These are phyloP conservation scores for Microbotryum silenes-acaulis DNA, from an alignment of 1,284 basidiomycete species.

Conservation along the genomic window DNA sequence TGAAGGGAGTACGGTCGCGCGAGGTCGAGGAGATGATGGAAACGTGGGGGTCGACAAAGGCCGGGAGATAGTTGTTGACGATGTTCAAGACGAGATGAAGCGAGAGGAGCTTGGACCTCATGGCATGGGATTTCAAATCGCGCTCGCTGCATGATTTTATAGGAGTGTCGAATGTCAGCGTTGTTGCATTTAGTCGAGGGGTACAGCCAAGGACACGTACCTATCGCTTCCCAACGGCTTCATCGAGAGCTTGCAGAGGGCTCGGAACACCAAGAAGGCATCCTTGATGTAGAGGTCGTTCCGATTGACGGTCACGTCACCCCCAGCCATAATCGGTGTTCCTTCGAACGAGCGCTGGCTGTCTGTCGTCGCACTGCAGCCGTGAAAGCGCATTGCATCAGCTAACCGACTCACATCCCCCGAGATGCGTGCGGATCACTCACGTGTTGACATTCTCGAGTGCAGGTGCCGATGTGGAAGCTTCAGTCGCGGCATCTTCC, in stretches of 20 bases:
- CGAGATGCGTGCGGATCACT: too few species aligned
- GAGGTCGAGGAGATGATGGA: constrained; percentile 82
- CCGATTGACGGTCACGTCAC: constrained; percentile 19
- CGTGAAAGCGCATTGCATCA: too few species aligned
- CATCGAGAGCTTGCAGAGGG: constrained; percentile 95
- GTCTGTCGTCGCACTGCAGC: constrained; percentile 33
- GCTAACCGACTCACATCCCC: too few species aligned
- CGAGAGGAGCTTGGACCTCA: constrained; percentile 89
- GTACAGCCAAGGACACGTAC: constrained; percentile 45
- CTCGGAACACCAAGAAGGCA: constrained; percentile 90
- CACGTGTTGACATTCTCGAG: too few species aligned
- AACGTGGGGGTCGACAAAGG: constrained; percentile 76
- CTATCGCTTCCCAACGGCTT: constrained; percentile 87
- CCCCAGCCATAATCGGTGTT: constrained; percentile 20
- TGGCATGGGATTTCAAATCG: constrained; percentile 85
- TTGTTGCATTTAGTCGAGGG: constrained; percentile 1
- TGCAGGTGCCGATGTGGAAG: too few species aligned
- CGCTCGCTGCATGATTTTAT: constrained; percentile 56
- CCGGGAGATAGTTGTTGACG: constrained; percentile 76
- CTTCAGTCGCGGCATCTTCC: too few species aligned
- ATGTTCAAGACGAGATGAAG: constrained; percentile 89
- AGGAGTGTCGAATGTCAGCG: not conserved
- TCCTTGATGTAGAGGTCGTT: constrained; percentile 66
- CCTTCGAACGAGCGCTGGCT: constrained; percentile 29
- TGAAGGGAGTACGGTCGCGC: constrained; percentile 75